A percentile compares a stretch with the other conserved stretches of the same genome.
Evolutionary conservation across 2,329 filamentous ascomycete species (phyloP).

Genomic region (Alternaria sp.): DNA sequence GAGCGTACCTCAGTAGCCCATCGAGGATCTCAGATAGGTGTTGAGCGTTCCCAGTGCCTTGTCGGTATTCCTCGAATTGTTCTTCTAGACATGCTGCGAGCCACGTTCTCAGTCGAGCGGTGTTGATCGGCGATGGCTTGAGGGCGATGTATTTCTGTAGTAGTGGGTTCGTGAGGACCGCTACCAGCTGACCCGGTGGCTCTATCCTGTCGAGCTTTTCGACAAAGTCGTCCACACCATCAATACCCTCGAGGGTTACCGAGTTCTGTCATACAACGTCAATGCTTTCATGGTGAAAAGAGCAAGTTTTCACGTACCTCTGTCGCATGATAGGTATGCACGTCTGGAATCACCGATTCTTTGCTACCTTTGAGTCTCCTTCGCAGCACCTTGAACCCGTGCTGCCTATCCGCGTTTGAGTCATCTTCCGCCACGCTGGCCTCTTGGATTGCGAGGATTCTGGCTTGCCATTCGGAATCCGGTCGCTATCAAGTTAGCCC

Average conservation of each 20-base stretch:
- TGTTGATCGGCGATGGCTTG: constrained; percentile 39
- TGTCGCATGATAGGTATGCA: constrained; percentile 77
- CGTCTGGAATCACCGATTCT: constrained; percentile 65
- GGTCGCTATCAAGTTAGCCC: constrained; percentile 62
- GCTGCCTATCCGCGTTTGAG: constrained; percentile 54
- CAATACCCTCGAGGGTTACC: constrained; percentile 76
- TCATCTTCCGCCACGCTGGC: constrained; percentile 54
- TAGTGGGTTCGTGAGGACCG: constrained; percentile 76
- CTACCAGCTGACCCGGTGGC: constrained; percentile 81
- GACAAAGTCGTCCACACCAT: constrained; percentile 73
- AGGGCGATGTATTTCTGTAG: constrained; percentile 78
- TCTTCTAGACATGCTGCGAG: constrained; percentile 50
- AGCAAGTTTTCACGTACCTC: constrained; percentile 56
- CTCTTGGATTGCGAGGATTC: constrained; percentile 73
- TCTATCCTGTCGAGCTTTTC: constrained; percentile 79
- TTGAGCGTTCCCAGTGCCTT: constrained; percentile 23
- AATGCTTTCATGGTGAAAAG: constrained; percentile 8
- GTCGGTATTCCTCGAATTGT: constrained; percentile 35
- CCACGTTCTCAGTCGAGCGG: constrained; percentile 49
- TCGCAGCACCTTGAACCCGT: constrained; percentile 70
- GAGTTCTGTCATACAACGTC: constrained; percentile 38
- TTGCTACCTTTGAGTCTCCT: constrained; percentile 60
- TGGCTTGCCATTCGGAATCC: constrained; percentile 76
- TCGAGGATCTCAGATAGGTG: constrained; percentile 44
- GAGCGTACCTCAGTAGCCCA: constrained; percentile 44